A percentile compares a stretch with the other conserved stretches of the same genome.
Conservation (phyloP, 2,329 filamentous ascomycete species). For the Sporothrix pseudoabietina region DNA sequence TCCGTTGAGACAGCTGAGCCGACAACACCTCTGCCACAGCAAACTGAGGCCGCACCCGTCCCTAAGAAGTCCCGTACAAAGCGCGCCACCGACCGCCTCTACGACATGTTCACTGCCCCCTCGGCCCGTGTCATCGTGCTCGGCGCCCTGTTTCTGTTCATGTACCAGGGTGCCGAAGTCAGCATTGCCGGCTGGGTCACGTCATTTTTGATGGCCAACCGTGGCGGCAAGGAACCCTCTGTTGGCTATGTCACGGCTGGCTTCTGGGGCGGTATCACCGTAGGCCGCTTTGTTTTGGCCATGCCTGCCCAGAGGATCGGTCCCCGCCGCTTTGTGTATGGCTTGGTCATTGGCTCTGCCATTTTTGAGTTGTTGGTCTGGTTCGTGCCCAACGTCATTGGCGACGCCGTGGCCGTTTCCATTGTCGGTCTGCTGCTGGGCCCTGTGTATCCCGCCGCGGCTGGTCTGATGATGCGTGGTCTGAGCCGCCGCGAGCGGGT, state of each 20-base stretch:
- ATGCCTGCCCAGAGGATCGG: slow-evolving; percentile 67
- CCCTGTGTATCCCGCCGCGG: slow-evolving; percentile 75
- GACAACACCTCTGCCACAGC: neutral
- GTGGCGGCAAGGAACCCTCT: slow-evolving; percentile 66
- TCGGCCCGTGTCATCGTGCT: slow-evolving; percentile 65
- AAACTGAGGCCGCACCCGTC: neutral
- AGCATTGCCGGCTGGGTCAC: slow-evolving; percentile 85
- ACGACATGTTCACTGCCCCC: slow-evolving; percentile 53
- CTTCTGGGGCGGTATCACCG: slow-evolving; percentile 73
- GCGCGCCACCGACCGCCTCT: slow-evolving; percentile 37
- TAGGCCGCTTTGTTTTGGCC: slow-evolving; percentile 72
- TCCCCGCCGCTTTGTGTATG: slow-evolving; percentile 69
- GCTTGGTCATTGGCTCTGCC: slow-evolving; percentile 61
- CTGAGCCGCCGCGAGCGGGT: slow-evolving; percentile 63
- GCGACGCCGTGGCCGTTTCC: slow-evolving; percentile 66
- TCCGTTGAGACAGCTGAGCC: neutral
- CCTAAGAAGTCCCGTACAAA: neutral
- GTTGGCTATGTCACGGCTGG: slow-evolving; percentile 80
- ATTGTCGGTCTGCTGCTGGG: slow-evolving; percentile 76
- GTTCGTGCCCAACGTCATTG: slow-evolving; percentile 74
- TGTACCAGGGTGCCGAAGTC: slow-evolving; percentile 83
- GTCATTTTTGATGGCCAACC: slow-evolving; percentile 75
- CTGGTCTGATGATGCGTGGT: slow-evolving; percentile 62
- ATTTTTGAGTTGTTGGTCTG: slow-evolving; percentile 76
- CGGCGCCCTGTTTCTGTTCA: slow-evolving; percentile 79